Evolutionary conservation across 208 protist genomes (phyloP).

Genomic region (Jaenimonas drosophilae): DNA sequence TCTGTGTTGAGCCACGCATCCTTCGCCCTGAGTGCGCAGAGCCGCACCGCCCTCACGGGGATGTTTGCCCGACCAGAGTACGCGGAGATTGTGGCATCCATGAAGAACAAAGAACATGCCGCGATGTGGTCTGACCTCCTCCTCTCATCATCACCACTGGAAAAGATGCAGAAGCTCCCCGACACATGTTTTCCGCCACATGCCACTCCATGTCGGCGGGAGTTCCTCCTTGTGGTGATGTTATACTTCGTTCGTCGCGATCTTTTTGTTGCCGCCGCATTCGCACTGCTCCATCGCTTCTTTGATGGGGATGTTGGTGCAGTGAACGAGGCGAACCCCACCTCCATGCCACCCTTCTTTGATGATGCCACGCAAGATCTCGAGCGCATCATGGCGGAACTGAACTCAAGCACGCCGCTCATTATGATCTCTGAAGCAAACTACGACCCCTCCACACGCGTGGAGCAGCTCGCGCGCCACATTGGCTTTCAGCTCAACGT

Average conservation of each 20-base stretch:
- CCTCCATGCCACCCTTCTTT: slow-evolving; percentile 31
- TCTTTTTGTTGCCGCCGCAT: slow-evolving; percentile 53
- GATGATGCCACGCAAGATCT: slow-evolving; percentile 29
- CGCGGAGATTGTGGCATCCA: slow-evolving; percentile 42
- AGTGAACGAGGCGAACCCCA: slow-evolving; percentile 8
- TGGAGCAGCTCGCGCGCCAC: slow-evolving; percentile 85
- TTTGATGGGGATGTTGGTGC: slow-evolving; percentile 43
- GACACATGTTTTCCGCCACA: slow-evolving; percentile 18
- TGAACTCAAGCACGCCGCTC: slow-evolving; percentile 58
- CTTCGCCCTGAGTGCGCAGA: slow-evolving; percentile 13
- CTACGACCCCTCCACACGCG: slow-evolving; percentile 88
- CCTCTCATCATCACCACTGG: slow-evolving; percentile 22
- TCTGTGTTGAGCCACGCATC: slow-evolving; percentile 15
- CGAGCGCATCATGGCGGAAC: slow-evolving; percentile 38
- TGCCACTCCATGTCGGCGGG: slow-evolving; percentile 23
- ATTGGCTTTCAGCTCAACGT: slow-evolving; percentile 33
- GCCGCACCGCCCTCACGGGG: slow-evolving; percentile 21
- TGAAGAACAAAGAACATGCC: slow-evolving; percentile 18
- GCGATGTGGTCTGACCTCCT: slow-evolving; percentile 51
- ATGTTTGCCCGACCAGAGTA: slow-evolving; percentile 50
- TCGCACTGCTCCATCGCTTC: slow-evolving; percentile 40
- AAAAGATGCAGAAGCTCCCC: slow-evolving; percentile 25
- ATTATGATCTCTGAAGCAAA: slow-evolving; percentile 85
- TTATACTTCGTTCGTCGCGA: slow-evolving; percentile 72
- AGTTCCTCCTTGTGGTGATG: slow-evolving; percentile 49